These are phyloP conservation scores for Vickermania spadyakhi DNA, from an alignment of 208 protist genomes.

Conservation along the genomic window DNA sequence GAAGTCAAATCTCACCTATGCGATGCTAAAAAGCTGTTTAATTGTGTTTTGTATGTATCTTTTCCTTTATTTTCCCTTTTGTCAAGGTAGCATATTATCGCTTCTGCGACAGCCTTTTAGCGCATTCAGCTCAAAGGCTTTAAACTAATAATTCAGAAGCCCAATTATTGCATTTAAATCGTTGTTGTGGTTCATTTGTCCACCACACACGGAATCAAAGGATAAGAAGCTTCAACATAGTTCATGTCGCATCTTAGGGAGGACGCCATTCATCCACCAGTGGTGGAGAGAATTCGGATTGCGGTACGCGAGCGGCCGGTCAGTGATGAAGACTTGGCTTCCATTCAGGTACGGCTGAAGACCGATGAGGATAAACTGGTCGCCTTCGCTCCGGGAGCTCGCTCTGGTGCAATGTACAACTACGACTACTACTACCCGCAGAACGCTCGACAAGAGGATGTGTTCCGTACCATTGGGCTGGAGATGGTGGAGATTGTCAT, in stretches of 20 bases:
- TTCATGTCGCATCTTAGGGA: not conserved
- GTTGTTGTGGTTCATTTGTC: too few species aligned
- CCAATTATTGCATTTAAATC: too few species aligned
- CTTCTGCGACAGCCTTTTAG: too few species aligned
- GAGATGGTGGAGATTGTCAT: constrained; percentile 84
- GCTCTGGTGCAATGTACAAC: constrained; percentile 80
- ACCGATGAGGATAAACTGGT: constrained; percentile 70
- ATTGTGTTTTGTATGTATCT: too few species aligned
- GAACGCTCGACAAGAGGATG: constrained; percentile 57
- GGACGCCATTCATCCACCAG: constrained; percentile 27
- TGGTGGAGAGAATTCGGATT: constrained; percentile 64
- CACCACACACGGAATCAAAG: too few species aligned
- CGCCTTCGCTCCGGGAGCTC: constrained; percentile 46
- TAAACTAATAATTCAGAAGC: too few species aligned
- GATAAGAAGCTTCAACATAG: not conserved
- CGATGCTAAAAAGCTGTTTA: too few species aligned
- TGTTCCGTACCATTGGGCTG: constrained; percentile 68
- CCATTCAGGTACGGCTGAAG: constrained; percentile 46
- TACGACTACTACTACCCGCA: constrained; percentile 86
- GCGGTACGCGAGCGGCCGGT: constrained; percentile 70
- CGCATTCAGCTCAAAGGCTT: too few species aligned
- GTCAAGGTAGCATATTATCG: too few species aligned
- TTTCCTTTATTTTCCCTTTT: too few species aligned
- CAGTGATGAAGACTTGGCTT: constrained; percentile 42
- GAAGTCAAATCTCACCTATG: too few species aligned